Evolutionary conservation across 2,329 filamentous ascomycete species (phyloP).

Genomic region (Fusarium marasasianum): DNA sequence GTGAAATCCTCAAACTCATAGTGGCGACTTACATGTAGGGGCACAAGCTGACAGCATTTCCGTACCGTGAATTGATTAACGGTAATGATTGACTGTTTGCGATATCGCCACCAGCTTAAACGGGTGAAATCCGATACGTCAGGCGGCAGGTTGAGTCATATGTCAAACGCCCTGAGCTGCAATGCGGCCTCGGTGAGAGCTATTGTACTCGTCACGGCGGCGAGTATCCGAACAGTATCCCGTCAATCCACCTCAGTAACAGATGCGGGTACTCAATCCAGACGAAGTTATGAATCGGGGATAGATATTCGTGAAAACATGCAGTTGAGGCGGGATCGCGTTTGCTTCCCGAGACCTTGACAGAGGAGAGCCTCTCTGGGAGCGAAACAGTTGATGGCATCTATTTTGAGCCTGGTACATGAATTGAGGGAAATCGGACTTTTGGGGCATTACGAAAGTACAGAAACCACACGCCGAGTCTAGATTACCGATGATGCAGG

Average conservation of each 20-base stretch:
- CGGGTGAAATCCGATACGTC: not conserved
- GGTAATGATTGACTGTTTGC: not conserved
- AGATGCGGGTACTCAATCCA: not conserved
- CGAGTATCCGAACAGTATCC: not conserved
- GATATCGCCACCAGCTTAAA: not conserved
- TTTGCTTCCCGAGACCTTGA: not conserved
- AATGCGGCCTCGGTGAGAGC: not conserved
- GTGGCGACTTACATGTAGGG: slow-evolving; percentile 7
- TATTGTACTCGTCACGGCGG: not conserved
- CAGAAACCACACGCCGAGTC: not conserved
- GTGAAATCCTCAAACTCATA: not conserved
- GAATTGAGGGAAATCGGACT: not conserved
- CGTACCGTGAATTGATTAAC: not conserved
- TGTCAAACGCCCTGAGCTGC: not conserved
- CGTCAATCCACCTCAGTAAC: not conserved
- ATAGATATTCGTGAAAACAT: not conserved
- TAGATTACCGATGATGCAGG: not conserved
- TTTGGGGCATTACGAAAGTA: not conserved
- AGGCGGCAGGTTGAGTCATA: not conserved
- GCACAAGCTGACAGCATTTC: not conserved
- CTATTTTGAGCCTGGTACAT: not conserved
- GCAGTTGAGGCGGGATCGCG: not conserved
- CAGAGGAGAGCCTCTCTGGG: not conserved
- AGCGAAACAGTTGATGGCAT: not conserved
- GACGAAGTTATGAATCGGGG: not conserved